Evolutionary conservation across 345 rosid species (phyloP), one percentile per base, ranked within the genome.

Genomic region (Syzygium aromaticum): DNA sequence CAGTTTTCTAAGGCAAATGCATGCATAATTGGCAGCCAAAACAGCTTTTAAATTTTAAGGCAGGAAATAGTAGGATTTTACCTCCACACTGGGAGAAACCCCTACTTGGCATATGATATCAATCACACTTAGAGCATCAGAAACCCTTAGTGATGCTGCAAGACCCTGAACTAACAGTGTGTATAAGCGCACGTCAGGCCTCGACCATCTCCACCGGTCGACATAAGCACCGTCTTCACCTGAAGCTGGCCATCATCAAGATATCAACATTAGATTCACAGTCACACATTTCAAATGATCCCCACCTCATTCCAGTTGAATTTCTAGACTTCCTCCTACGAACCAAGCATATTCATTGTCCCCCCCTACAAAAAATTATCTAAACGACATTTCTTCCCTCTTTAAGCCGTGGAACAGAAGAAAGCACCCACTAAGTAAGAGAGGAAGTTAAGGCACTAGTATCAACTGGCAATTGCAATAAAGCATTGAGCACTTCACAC

Each of bases 41-140:
- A 73, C 82, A 73, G 15, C 46, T 33, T 54, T 84, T 54, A 84
- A 38, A 52, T 54, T 19, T 5, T 21, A 73, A 73, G 21, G 49
- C 27, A 38, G 38, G 82, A 73, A 12, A 73, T 0, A 19, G 1
- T 56, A 5, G 77, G 56, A 30, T 54, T 78, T 67, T 90, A 95
- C 98, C 95, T 98, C 98, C 89, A 95, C 99, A 49, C 91, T 90
- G 84, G 96, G 98, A 88, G 98, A 95, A 84, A 93, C 98, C 88
- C n/a, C 99, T 22, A 95, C 93, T 87, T 96, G 91, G 92, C 95
- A 95, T 87, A 96, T 95, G 91, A 94, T 93, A 82, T 91, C 90
- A 77, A 98, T 93, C 90, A 93, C 90, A 87, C 90, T 92, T 59
- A 98, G 92, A 64, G 99, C 96, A 92, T 98, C 98, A 22, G 98